These are phyloP conservation scores for Psilocybe cubensis DNA, from an alignment of 768 basidiomycete species.

Conservation along the genomic window DNA sequence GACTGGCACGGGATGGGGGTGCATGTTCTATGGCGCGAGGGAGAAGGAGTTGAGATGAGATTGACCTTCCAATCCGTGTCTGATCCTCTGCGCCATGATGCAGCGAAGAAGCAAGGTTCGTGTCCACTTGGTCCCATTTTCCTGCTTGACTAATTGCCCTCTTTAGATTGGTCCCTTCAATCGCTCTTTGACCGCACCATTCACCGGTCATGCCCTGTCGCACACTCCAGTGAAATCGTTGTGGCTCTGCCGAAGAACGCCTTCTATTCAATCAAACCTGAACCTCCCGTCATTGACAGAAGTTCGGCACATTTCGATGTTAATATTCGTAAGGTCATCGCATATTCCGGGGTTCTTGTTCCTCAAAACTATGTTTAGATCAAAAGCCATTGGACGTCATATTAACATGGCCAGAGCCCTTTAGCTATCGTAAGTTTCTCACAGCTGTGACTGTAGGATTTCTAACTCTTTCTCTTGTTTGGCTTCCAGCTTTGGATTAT, in stretches of 20 bases:
- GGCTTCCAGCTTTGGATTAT: constrained; percentile 37
- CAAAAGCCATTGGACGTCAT: constrained; percentile 55
- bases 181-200: constrained; percentile 71
- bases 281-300: constrained; percentile 41
- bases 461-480: not conserved
- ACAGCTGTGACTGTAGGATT: not conserved
- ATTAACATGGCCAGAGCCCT: constrained; percentile 61
- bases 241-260: constrained; percentile 49
- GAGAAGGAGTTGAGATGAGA: constrained; percentile 62
- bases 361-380: constrained; percentile 28
- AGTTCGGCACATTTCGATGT: constrained; percentile 53
- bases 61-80: constrained; percentile 77
- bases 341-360: constrained; percentile 9
- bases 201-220: constrained; percentile 70
- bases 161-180: constrained; percentile 73
- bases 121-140: not conserved
- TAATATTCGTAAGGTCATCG: constrained; percentile 37
- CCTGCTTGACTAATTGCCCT: constrained; percentile 10
- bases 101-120: constrained; percentile 59
- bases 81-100: constrained; percentile 68
- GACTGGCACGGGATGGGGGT: constrained; percentile 91
- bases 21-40: constrained; percentile 67
- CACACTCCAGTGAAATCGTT: constrained; percentile 56
- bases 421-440: constrained; percentile 59
- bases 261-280: constrained; percentile 53